Base-by-base conservation (phyloP, 352 stramenopile genomes). In the Blastocystis sp. region DNA sequence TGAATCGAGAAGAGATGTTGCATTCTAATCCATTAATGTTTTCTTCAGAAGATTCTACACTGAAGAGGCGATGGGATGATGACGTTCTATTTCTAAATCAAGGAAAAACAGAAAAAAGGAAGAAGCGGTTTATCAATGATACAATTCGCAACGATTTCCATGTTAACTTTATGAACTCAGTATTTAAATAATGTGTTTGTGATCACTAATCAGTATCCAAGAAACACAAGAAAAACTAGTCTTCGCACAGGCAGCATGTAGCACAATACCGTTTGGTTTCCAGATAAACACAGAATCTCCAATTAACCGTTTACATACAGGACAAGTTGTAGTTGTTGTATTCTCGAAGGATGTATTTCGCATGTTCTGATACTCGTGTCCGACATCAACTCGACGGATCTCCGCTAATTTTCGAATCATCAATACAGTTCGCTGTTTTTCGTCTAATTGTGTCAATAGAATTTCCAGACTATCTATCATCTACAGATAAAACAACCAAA, bases 91-190 rank as follows among this genome's bases (percentile, higher is more conserved):
- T 99, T 93, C 97, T 98, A 89, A 98, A 99, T 92, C 95, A 97
- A 91, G 97, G 96, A 27, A 96, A 98, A 90, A 95, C 95, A 5
- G 93, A 98, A 90, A 91, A 96, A 53, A 95, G 95, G 91, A 91
- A 92, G 73, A 98, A 98, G 91, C 93, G 96, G 79, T 99, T 99
- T 91, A 98, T 99, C 91, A 99, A 99, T 92, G 97, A 99, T 92
- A 99, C 97, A 7, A 97, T 99, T 84, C 94, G 97, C 77, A 99
- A 98, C 92, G 97, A 99, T 90, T 99, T 99, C 91, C 97, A 99
- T 92, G 96, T 95, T 76, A 92, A 95, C 80, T 99, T 99, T 92
- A 91, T 99, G 77, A 98, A 96, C 90, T 98, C 68, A 98, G 91
- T 99, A 6, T 79, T 79, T 30, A 58, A 48, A 30, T 56, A 24